Percentiles rank a stretch among this genome's conserved stretches.
phyloP scores from a whole-genome alignment of 148 eudicot genomes.

The Pouteria glomerata region DNA sequence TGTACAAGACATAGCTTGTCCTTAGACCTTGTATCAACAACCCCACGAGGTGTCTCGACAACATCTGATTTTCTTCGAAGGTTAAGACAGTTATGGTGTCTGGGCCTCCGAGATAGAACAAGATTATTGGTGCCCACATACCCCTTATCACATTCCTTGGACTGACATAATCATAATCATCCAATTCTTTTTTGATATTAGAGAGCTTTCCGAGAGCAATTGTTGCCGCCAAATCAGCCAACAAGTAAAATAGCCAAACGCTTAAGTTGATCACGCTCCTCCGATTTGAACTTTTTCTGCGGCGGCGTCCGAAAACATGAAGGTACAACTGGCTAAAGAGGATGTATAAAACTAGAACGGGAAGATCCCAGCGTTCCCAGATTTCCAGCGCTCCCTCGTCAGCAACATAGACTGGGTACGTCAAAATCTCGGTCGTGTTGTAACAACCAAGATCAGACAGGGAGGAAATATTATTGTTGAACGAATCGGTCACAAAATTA shows the following conservation, averaged over 20 bases:
- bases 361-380: not conserved
- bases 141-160: not conserved
- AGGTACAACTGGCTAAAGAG: not conserved
- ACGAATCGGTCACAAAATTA: too few species aligned
- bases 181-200: not conserved
- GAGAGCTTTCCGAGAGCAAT: constrained; percentile 14
- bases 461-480: too few species aligned
- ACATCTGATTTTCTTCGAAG: not conserved
- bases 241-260: not conserved
- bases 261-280: not conserved
- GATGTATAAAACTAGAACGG: not conserved
- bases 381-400: not conserved
- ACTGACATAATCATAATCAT: not conserved
- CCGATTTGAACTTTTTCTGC: not conserved
- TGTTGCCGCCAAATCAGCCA: not conserved
- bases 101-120: constrained; percentile 6
- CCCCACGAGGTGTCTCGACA: not conserved
- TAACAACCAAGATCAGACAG: too few species aligned
- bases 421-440: too few species aligned
- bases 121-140: constrained; percentile 7
- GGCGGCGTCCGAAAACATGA: not conserved
- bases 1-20: not conserved
- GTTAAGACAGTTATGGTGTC: not conserved
- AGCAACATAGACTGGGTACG: too few species aligned
- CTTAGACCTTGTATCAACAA: not conserved